Evolutionary conservation across 306 rosid species (phyloP).

Genomic region (Delonix regia): DNA sequence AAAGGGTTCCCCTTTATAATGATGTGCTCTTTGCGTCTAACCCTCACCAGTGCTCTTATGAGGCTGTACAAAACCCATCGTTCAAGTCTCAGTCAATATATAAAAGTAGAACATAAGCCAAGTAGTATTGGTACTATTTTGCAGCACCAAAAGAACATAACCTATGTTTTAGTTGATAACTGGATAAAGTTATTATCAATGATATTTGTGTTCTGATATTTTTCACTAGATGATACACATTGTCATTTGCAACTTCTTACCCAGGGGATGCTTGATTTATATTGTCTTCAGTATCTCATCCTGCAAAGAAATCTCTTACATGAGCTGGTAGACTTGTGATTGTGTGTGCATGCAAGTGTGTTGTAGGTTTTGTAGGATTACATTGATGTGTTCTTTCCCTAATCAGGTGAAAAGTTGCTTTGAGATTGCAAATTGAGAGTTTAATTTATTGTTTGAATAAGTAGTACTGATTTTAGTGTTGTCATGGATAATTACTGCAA

Average conservation of each 20-base stretch:
- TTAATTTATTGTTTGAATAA: slow-evolving; percentile 15
- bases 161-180: not conserved
- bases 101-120: not conserved
- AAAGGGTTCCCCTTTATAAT: not conserved
- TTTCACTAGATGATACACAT: not conserved
- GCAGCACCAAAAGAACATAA: not conserved
- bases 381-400: slow-evolving; percentile 9
- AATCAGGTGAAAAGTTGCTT: not conserved
- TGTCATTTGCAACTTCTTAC: not conserved
- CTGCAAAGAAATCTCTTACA: not conserved
- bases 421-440: slow-evolving; percentile 10
- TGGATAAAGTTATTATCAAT: not conserved
- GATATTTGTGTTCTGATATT: not conserved
- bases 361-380: slow-evolving; percentile 28
- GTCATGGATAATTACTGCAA: slow-evolving; percentile 21
- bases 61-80: not conserved
- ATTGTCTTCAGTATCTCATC: slow-evolving; percentile 7
- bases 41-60: not conserved
- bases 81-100: not conserved
- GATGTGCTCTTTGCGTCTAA: not conserved
- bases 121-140: not conserved
- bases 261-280: not conserved
- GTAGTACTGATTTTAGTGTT: not conserved
- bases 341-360: slow-evolving; percentile 2
- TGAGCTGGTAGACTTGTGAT: not conserved